Evolutionary conservation across 768 basidiomycete species (phyloP), one percentile per base, ranked within the genome.

Genomic region (Xerocomellus intermedius): DNA sequence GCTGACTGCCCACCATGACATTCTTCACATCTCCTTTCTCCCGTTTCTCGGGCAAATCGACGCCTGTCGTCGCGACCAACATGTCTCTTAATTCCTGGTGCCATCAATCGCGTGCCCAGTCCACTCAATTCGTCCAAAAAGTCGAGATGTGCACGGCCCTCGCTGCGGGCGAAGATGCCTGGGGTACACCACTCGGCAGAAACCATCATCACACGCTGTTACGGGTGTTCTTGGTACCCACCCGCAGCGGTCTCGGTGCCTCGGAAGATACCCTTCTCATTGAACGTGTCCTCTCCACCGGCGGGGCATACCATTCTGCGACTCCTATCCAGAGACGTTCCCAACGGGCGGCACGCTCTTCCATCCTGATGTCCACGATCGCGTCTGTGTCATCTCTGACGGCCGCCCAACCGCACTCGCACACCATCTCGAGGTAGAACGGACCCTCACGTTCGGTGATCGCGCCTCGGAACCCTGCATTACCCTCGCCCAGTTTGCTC

Each of bases 251-350:
- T 13, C 9, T 36, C 6, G 10, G 37, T 5, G 2, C 13, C 0
- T 35, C 33, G 0, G 48, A 46, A 9, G 54, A 59, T 2, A 43
- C 42, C 0, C 14, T 65, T 1, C 48, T 65, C 5, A 33, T 65
- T 7, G 60, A 64, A 42, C 55, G 63, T 2, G 52, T 64, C 8
- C 54, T 65, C 17, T 62, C 63, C 4, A 42, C 52, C 0, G 39
- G 10, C 9, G 59, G 56, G 14, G 38, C 35, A 3, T 33, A 37
- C 28, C 53, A 60, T 16, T 60, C 45, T 0, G 55, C 55, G 5
- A 35, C 52, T 19, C 52, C 49, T 14, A 49, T 55, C 17, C 3
- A 2, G 58, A 50, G 10, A 33, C 19, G 1, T 48, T 46, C 5
- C 38, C 44, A 2, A 9, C 12, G 0, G 52, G 59, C 0, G 56